Conservation (phyloP, 192 early-diverging fungal genomes). For the Rhizophagus prolifer region DNA sequence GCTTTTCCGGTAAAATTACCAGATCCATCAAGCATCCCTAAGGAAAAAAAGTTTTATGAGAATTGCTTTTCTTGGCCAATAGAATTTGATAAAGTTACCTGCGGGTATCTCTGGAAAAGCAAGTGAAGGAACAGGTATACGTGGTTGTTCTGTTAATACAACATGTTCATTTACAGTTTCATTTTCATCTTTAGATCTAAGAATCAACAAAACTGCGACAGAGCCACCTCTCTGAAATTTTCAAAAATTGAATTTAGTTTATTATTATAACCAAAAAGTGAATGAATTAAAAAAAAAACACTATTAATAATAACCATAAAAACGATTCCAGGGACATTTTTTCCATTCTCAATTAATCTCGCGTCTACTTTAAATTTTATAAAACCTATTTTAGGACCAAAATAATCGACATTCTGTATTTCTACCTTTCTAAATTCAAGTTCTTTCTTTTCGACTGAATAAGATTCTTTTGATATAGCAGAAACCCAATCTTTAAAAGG, state of each 20-base stretch:
- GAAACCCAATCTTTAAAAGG: constrained; percentile 61
- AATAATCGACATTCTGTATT: constrained; percentile 75
- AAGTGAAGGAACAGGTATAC: constrained; percentile 63
- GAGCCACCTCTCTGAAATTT: constrained; percentile 63
- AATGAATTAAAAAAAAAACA: neutral
- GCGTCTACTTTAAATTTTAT: constrained; percentile 68
- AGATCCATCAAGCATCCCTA: constrained; percentile 73
- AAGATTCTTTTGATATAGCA: constrained; percentile 41
- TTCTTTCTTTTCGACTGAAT: constrained; percentile 30
- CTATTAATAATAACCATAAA: constrained; percentile 60
- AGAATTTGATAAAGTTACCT: constrained; percentile 32
- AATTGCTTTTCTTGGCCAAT: too few species aligned
- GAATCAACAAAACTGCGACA: constrained; percentile 67
- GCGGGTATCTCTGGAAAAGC: constrained; percentile 77
- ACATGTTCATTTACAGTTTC: constrained; percentile 47
- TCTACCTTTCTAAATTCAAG: constrained; percentile 52
- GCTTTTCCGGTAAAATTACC: constrained; percentile 75
- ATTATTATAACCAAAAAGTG: neutral
- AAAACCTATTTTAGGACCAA: constrained; percentile 70
- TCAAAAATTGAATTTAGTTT: neutral
- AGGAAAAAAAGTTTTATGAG: neutral
- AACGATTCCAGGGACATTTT: constrained; percentile 66
- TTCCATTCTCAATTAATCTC: constrained; percentile 44
- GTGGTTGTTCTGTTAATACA: constrained; percentile 73
- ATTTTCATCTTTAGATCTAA: constrained; percentile 45